Base-by-base conservation (phyloP, 495 filamentous ascomycete species). In the Penicillium coffeae region DNA sequence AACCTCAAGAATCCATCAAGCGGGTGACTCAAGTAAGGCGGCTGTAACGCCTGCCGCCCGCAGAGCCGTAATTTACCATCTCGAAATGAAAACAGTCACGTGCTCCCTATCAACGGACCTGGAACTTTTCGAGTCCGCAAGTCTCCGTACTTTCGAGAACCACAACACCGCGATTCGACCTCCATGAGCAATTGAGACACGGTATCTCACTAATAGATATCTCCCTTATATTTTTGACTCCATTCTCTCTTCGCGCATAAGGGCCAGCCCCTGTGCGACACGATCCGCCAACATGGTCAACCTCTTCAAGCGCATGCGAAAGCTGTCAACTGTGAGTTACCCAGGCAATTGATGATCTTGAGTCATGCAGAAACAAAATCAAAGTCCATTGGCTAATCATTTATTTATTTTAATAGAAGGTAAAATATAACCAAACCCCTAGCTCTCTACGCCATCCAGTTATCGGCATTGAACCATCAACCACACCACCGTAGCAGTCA, bases 281-380 rank as follows among this genome's bases (percentile, higher is more conserved):
- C 41, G 49, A 41, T 38, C 52, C 42, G 55, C 54, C 58, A 70
- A 35, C 47, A 95, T 93, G 89, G 87, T 92, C 56, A 85, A 82
- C 64, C 65, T 92, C 56, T 71, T 83, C 63, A 81, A 79, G 66
- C 88, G 91, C 43, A 87, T 90, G 82, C 76, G 83, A 62, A 85
- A 82, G 72, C 72, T 95, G 68, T 81, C 79, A 70, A 72, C 78
- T 63, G 89, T 94, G 78, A 73, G 86, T 80, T 45, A 51, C 40
- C 38, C 33, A 38, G 38, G 21, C 27, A 30, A 21, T 15, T 27
- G 27, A 35, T n/a, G n/a, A n/a, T n/a, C n/a, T n/a, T n/a, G n/a
- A n/a, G n/a, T n/a, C n/a, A n/a, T n/a, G n/a, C n/a, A n/a, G n/a
- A n/a, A n/a, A n/a, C n/a, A n/a, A n/a, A n/a, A n/a, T n/a, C n/a